Conservation (phyloP, 164 flowering plant species). For the Aristolochia californica region DNA sequence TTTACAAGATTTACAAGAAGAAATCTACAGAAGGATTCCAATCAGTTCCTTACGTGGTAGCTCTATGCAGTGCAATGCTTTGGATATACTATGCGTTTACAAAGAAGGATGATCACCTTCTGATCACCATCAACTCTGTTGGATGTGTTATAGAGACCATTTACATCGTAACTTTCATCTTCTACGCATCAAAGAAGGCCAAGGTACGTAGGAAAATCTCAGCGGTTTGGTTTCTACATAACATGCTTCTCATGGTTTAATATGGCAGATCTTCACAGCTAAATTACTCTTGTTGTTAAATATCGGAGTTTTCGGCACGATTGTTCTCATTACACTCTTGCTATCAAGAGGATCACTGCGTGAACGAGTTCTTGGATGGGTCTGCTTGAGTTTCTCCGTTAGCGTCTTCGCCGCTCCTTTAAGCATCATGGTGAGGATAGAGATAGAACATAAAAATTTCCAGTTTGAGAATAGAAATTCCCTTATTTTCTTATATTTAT, state of each 20-base stretch:
- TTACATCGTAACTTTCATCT: constrained; percentile 56
- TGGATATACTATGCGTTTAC: constrained; percentile 66
- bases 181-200: constrained; percentile 56
- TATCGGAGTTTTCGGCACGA: constrained; percentile 34
- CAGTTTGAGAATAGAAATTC: no score
- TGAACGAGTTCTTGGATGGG: constrained; percentile 66
- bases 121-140: constrained; percentile 64
- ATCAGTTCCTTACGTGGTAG: constrained; percentile 78
- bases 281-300: constrained; percentile 40
- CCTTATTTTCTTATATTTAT: neutral
- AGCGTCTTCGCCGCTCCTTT: constrained; percentile 87
- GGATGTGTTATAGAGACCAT: constrained; percentile 65
- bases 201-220: no score
- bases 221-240: no score
- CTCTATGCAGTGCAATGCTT: constrained; percentile 65
- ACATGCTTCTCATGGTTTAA: no score
- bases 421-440: constrained; percentile 69
- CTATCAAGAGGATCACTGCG: constrained; percentile 42
- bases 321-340: constrained; percentile 30
- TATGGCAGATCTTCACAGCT: constrained; percentile 34
- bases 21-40: constrained; percentile 85
- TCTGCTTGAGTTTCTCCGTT: constrained; percentile 69
- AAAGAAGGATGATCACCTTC: neutral
- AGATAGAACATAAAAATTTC: no score
- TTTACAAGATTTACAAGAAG: constrained; percentile 49